Percentiles rank a stretch among this genome's conserved stretches.
phyloP scores from a whole-genome alignment of 768 basidiomycete genomes.

The Agrocybe pediades region DNA sequence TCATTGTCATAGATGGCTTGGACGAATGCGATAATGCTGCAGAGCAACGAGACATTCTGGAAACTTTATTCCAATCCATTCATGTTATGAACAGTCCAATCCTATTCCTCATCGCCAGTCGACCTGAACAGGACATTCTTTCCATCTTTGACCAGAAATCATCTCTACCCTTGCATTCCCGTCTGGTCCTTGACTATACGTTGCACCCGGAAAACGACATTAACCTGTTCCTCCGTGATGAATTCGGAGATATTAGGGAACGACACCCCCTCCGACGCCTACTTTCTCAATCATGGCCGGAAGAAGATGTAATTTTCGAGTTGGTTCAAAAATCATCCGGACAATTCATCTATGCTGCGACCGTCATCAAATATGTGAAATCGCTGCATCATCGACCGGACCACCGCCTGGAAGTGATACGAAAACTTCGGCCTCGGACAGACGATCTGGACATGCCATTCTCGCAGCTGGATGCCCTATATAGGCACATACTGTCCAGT shows the following conservation, averaged over 20 bases:
- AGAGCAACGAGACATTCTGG: conserved; percentile 5
- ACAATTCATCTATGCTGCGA: conserved; percentile 2
- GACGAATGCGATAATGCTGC: conserved; percentile 16
- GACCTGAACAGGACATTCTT: conserved; percentile 9
- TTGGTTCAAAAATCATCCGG: background rate
- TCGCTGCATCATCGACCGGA: background rate
- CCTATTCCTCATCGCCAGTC: conserved; percentile 11
- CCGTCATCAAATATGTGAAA: background rate
- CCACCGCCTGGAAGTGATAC: background rate
- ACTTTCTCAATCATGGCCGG: background rate
- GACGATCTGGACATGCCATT: background rate
- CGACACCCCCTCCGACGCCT: background rate
- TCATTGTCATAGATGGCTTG: conserved; percentile 18
- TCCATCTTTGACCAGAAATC: background rate
- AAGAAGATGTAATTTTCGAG: background rate
- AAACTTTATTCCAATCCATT: background rate
- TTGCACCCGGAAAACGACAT: conserved; percentile 7
- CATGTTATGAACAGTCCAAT: background rate
- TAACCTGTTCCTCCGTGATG: background rate
- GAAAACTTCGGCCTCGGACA: background rate
- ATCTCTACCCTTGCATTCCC: background rate
- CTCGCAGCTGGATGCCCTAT: background rate
- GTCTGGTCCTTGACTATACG: conserved; percentile 10
- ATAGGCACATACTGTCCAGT: background rate
- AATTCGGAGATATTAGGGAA: background rate